These are phyloP conservation scores for Lasiosphaeriaceae sp. DNA, from an alignment of 495 filamentous ascomycete genomes.

Conservation along the genomic window DNA sequence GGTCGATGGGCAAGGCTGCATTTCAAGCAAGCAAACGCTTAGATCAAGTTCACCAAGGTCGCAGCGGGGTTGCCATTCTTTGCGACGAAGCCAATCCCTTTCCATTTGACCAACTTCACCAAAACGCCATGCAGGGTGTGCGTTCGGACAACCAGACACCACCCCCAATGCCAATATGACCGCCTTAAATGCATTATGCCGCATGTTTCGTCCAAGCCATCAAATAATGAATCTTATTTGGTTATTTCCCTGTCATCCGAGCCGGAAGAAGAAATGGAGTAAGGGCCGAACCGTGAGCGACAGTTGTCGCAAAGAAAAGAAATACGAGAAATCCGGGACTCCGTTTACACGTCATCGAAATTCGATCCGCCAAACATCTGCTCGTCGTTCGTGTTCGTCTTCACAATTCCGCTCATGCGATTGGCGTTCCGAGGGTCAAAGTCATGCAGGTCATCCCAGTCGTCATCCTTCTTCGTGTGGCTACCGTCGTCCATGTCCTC, in stretches of 20 bases:
- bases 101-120: conserved; percentile 11
- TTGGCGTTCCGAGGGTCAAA: conserved; percentile 44
- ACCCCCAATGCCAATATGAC: conserved; percentile 20
- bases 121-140: conserved; percentile 23
- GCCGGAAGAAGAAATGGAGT: conserved; percentile 1
- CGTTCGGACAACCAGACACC: conserved; percentile 17
- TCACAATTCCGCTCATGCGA: conserved; percentile 72
- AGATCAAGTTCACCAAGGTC: no score
- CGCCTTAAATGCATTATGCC: conserved; percentile 30
- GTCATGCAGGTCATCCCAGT: conserved; percentile 44
- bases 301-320: background rate
- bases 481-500: conserved; percentile 52
- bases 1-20: no score
- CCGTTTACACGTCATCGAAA: conserved; percentile 55
- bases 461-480: conserved; percentile 43
- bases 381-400: conserved; percentile 60
- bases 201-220: conserved; percentile 23
- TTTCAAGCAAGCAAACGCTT: no score
- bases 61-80: conserved; percentile 8
- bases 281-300: no score
- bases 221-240: conserved; percentile 18
- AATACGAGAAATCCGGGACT: conserved; percentile 8
- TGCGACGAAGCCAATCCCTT: conserved; percentile 12
- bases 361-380: conserved; percentile 70
- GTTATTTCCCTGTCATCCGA: conserved; percentile 7